Evolutionary conservation across 202 grass and related monocot species (phyloP).

Genomic region (Setaria italica): DNA sequence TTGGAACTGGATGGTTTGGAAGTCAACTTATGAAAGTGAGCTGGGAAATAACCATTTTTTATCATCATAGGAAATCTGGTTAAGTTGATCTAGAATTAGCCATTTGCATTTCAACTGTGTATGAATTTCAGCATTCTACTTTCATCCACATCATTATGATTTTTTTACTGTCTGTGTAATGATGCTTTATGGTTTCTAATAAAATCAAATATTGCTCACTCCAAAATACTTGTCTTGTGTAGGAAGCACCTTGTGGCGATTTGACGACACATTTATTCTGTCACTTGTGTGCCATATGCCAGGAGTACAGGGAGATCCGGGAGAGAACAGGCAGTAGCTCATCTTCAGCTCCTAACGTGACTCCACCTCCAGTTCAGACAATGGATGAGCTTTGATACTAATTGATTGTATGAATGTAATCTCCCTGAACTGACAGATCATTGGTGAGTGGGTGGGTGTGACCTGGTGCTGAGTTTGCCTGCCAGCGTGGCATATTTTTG

Average conservation of each 20-base stretch:
- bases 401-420: constrained; percentile 4
- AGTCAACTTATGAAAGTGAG: background rate
- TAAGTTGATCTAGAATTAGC: background rate
- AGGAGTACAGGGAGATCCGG: constrained; percentile 91
- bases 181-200: background rate
- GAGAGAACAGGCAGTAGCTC: constrained; percentile 53
- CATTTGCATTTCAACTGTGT: background rate
- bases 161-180: background rate
- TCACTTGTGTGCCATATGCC: constrained; percentile 90
- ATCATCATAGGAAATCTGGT: background rate
- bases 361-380: constrained; percentile 67
- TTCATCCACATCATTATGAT: background rate
- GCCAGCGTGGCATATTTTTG: background rate
- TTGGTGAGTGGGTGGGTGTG: background rate
- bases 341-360: constrained; percentile 44
- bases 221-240: constrained; percentile 29
- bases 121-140: background rate
- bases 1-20: constrained; percentile 15
- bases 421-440: constrained; percentile 16
- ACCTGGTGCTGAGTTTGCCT: constrained; percentile 9
- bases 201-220: background rate
- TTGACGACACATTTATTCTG: constrained; percentile 89
- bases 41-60: background rate
- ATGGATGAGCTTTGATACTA: constrained; percentile 63
- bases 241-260: constrained; percentile 90